Percentiles rank a stretch among this genome's conserved stretches.
Evolutionary conservation across 495 filamentous ascomycete species (phyloP).

Genomic region (Penicillium pancosmium): DNA sequence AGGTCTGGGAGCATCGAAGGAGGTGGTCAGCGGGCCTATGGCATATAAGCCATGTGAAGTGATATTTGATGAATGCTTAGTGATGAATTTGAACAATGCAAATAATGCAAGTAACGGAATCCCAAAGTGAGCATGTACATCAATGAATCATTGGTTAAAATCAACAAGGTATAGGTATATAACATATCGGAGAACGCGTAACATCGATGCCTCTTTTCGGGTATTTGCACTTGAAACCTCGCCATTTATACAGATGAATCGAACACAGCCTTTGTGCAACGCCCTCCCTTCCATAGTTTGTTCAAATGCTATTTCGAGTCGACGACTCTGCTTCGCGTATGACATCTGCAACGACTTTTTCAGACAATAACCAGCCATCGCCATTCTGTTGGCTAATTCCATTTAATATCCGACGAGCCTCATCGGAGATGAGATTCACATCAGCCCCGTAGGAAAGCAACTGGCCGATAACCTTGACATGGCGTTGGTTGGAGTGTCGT

Average conservation of each 20-base stretch:
- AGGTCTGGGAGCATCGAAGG: slow-evolving; percentile 1
- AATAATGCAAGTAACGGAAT: too few species aligned
- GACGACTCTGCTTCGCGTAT: neutral
- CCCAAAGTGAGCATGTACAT: too few species aligned
- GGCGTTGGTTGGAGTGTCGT: neutral
- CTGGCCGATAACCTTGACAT: slow-evolving; percentile 1
- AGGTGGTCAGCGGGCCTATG: neutral
- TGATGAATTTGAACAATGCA: too few species aligned
- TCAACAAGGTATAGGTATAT: neutral
- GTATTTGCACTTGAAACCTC: neutral
- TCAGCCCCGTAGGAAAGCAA: neutral
- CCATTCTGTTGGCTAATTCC: neutral
- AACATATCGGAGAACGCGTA: neutral
- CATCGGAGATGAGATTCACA: neutral
- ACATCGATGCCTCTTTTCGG: neutral
- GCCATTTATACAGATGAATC: neutral
- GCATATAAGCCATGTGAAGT: neutral
- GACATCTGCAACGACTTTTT: neutral
- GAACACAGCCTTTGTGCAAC: neutral
- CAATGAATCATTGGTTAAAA: too few species aligned
- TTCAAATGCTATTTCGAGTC: neutral
- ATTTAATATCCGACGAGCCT: neutral
- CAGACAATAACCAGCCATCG: neutral
- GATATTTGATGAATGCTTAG: too few species aligned
- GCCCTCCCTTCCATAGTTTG: neutral